Percentiles rank a stretch among this genome's conserved stretches.
Evolutionary conservation across 495 filamentous ascomycete species (phyloP).

Genomic region (Xylaria nigripes): DNA sequence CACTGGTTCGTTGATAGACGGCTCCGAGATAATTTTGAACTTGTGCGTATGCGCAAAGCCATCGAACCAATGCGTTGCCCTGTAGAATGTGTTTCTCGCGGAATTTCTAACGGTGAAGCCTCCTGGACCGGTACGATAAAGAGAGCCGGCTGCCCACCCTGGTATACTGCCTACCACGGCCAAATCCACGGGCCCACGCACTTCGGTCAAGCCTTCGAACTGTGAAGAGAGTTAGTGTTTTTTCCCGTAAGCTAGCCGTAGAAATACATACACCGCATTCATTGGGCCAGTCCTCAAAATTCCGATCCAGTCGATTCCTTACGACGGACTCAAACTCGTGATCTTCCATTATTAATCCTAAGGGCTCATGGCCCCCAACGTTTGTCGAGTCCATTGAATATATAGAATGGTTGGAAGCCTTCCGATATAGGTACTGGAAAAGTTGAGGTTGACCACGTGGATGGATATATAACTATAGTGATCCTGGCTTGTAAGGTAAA

Average conservation of each 20-base stretch:
- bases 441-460: too few relatives aligned
- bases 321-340: too few relatives aligned
- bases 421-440: too few relatives aligned
- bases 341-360: too few relatives aligned
- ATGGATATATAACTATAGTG: too few relatives aligned
- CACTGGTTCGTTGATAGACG: constrained; percentile 15
- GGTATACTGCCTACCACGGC: constrained; percentile 36
- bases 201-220: constrained; percentile 41
- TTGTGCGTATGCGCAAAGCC: constrained; percentile 67
- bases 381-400: too few relatives aligned
- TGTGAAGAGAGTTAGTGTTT: constrained; percentile 12
- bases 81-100: constrained; percentile 42
- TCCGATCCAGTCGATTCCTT: too few relatives aligned
- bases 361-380: too few relatives aligned
- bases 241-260: not conserved
- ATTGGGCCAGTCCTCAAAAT: constrained; percentile 35
- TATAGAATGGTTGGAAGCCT: too few relatives aligned
- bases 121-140: constrained; percentile 69
- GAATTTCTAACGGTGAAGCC: constrained; percentile 48
- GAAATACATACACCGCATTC: constrained; percentile 33
- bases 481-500: too few relatives aligned
- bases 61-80: constrained; percentile 68
- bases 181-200: constrained; percentile 36
- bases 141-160: constrained; percentile 43
- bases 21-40: constrained; percentile 51